Percentiles rank a stretch among this genome's conserved stretches.
These are phyloP conservation scores for Colletotrichum shisoi DNA, from an alignment of 2,329 filamentous ascomycete species.

Conservation along the genomic window DNA sequence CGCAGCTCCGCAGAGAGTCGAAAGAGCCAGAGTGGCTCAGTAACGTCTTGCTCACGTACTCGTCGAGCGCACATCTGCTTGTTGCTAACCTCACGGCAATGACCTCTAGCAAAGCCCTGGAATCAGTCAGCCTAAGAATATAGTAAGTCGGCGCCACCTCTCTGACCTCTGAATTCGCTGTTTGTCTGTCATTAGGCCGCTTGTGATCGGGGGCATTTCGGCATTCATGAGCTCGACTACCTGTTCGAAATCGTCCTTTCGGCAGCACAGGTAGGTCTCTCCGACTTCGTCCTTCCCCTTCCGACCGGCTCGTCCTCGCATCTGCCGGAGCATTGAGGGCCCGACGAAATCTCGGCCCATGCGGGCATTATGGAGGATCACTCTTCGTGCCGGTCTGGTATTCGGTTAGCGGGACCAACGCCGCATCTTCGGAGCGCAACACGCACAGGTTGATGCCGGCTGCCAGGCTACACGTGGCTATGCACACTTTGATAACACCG, in stretches of 20 bases:
- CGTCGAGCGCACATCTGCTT: constrained; percentile 68
- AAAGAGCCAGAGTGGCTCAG: constrained; percentile 65
- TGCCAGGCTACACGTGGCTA: constrained; percentile 81
- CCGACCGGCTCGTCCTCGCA: constrained; percentile 78
- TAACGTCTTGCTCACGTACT: constrained; percentile 74
- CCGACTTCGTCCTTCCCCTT: constrained; percentile 81
- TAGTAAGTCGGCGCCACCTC: not conserved
- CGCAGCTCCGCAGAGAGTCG: constrained; percentile 59
- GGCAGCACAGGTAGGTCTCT: constrained; percentile 79
- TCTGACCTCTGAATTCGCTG: constrained; percentile 70
- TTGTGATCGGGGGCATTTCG: constrained; percentile 73
- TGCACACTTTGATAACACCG: constrained; percentile 72
- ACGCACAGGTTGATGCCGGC: constrained; percentile 76
- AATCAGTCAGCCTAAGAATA: constrained; percentile 15
- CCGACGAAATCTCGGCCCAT: constrained; percentile 82
- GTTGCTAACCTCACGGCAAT: constrained; percentile 73
- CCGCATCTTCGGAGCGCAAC: not conserved
- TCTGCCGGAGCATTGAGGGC: constrained; percentile 80
- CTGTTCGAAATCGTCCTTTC: constrained; percentile 71
- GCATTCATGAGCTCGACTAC: constrained; percentile 76
- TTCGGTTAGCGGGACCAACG: constrained; percentile 31
- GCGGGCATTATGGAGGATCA: constrained; percentile 76
- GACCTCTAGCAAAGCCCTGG: constrained; percentile 74
- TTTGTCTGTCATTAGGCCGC: constrained; percentile 72
- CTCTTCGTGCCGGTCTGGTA: constrained; percentile 67